Evolutionary conservation across 495 filamentous ascomycete genomes (phyloP).

Genomic region (Neurospora sp.): DNA sequence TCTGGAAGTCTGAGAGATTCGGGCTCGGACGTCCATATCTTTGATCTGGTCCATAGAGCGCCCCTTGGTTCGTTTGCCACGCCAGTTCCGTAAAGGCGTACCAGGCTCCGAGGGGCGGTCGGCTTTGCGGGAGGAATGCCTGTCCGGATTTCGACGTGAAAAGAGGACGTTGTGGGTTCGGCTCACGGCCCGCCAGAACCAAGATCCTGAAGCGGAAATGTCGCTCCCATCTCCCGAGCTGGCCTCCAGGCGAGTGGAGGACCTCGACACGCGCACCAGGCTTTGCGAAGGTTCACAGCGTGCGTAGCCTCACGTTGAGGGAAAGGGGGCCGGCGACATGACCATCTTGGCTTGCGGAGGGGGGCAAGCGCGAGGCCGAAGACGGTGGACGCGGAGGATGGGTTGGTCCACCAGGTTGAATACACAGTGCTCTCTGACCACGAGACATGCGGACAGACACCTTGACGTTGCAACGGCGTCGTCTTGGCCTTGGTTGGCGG

Average conservation of each 20-base stretch:
- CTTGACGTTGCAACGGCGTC: conserved; percentile 9
- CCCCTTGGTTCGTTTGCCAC: not conserved
- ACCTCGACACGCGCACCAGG: not conserved
- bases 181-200: conserved; percentile 21
- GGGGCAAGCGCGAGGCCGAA: not conserved
- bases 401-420: conserved; percentile 2
- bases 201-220: conserved; percentile 2
- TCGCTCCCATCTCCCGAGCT: conserved; percentile 3
- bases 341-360: conserved; percentile 1
- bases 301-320: conserved; percentile 11
- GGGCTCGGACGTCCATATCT: too few relatives aligned
- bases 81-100: conserved; percentile 1
- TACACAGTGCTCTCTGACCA: not conserved
- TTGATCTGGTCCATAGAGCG: not conserved
- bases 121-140: conserved; percentile 1
- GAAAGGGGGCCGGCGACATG: not conserved
- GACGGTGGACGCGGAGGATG: not conserved
- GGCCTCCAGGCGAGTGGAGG: not conserved
- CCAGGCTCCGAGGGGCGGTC: conserved; percentile 10
- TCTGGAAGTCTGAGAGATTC: not conserved
- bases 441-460: conserved; percentile 11
- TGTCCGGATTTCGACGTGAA: not conserved
- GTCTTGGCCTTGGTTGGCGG: conserved; percentile 3
- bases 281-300: not conserved
- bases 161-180: conserved; percentile 6